phyloP scores from a whole-genome alignment of 495 filamentous ascomycete genomes.

The Coniosporium apollinis region DNA sequence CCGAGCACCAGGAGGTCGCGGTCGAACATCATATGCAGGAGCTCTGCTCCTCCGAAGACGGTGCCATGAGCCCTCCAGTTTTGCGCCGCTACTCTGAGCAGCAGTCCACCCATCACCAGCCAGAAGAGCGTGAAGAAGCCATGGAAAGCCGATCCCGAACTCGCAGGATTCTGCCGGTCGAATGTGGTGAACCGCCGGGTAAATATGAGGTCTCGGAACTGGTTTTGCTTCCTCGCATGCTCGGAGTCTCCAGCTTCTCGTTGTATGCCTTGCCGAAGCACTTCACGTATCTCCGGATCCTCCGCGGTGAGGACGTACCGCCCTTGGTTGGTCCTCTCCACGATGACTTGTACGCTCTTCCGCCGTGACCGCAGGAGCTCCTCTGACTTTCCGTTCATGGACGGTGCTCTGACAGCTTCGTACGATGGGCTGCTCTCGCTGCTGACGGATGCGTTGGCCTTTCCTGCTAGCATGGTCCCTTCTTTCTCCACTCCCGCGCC shows the following conservation, averaged over 20 bases:
- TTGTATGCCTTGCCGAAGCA: slow-evolving; percentile 30
- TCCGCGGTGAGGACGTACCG: slow-evolving; percentile 39
- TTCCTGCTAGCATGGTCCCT: not conserved
- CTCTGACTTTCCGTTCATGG: not conserved
- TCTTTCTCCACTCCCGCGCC: slow-evolving; percentile 3
- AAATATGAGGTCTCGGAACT: slow-evolving; percentile 50
- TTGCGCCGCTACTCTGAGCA: slow-evolving; percentile 43
- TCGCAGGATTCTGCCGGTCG: slow-evolving; percentile 44
- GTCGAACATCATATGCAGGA: slow-evolving; percentile 47
- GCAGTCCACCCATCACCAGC: slow-evolving; percentile 43
- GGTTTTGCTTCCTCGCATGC: slow-evolving; percentile 25
- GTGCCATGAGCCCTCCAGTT: slow-evolving; percentile 47
- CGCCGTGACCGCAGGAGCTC: no score
- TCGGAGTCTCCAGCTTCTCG: slow-evolving; percentile 22
- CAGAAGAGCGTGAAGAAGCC: slow-evolving; percentile 69
- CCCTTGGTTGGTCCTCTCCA: slow-evolving; percentile 30
- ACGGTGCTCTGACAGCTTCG: not conserved
- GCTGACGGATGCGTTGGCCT: not conserved
- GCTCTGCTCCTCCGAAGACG: slow-evolving; percentile 49
- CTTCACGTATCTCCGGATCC: slow-evolving; percentile 36
- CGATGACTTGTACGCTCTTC: slow-evolving; percentile 28
- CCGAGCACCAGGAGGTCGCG: slow-evolving; percentile 48
- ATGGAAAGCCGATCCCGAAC: slow-evolving; percentile 43
- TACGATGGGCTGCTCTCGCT: not conserved
- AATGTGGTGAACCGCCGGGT: slow-evolving; percentile 53